Conservation (phyloP, 2,329 filamentous ascomycete genomes). For the Alternaria triticimaculans region DNA sequence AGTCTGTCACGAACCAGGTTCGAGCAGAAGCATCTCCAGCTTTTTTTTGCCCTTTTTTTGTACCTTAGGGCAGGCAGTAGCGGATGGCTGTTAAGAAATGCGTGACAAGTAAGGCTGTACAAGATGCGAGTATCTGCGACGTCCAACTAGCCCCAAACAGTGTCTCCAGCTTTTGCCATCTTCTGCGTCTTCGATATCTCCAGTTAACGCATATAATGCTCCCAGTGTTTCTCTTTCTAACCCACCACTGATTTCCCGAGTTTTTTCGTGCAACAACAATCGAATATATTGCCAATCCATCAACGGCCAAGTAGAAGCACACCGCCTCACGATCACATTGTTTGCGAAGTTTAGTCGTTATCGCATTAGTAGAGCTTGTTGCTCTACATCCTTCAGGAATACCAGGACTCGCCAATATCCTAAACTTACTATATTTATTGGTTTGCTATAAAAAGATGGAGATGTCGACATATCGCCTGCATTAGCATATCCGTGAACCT, state of each 20-base stretch:
- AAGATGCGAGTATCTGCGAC: not conserved
- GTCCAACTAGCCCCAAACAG: fast-evolving
- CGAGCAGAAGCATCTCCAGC: not conserved
- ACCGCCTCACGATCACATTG: not conserved
- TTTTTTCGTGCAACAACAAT: not conserved
- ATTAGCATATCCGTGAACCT: not conserved
- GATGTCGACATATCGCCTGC: not conserved
- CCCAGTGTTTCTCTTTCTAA: not conserved
- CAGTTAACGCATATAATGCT: not conserved
- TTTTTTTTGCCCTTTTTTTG: not conserved
- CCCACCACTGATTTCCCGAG: not conserved
- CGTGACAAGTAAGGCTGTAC: not conserved
- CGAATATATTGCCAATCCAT: not conserved
- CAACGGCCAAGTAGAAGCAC: not conserved
- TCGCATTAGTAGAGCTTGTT: not conserved
- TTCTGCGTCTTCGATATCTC: not conserved
- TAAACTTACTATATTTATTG: not conserved
- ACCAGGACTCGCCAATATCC: not conserved
- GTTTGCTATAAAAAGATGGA: not conserved
- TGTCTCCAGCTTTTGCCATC: not conserved
- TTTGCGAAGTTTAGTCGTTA: not conserved
- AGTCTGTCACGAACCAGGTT: not conserved
- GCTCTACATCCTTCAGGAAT: not conserved
- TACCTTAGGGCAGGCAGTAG: not conserved
- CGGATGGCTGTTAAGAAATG: not conserved